Base-by-base conservation (phyloP, 2,329 filamentous ascomycete genomes). In the Fonsecaea pugnacius region DNA sequence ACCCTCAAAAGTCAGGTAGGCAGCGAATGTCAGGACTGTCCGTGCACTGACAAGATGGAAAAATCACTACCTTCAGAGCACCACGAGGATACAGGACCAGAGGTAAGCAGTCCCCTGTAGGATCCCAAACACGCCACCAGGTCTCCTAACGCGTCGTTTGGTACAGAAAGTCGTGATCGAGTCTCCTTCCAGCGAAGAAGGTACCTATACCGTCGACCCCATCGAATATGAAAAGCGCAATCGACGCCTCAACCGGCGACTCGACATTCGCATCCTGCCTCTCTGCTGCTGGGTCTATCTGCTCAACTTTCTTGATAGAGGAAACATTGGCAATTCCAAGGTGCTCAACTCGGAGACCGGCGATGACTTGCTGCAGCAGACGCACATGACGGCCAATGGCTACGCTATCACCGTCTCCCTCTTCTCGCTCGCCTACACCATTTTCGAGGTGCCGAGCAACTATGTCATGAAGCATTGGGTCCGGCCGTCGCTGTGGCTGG, bases 261-360 rank as follows among this genome's bases (percentile, higher is more conserved):
- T 69, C n/a, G 88, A 90, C 73, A 64, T 84, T 18, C 81, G 84
- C 60, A 88, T 90, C 62, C 78, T 90, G 14, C 87, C 88, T 1
- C 76, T 90, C 14, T 85, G 81, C n/a, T 84, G 85, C 6, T 78
- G 75, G 58, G 88, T 90, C 57, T 91, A 89, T 73, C 80, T 90
- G 52, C 80, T 90, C 24, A 88, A 85, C 75, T 90, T 88, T 73
- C 82, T 90, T 27, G 88, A 90, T 75, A 80, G 86, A 50, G 84
- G 85, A 61, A 91, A 90, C 74, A 90, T 91, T 63, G 87, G 80
- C 62, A 89, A 89, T 73, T 87, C 87, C 48, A 87, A 85, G 74
- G 85, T 89, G 30, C 79, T 90, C 66, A 90, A 91, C 72, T 77
- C 82, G 21, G 79, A 84, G 10, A 83, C 83, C 0, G 74, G 80